Percentiles rank a stretch among this genome's conserved stretches.
These are phyloP conservation scores for Salvia rosmarinus DNA, from an alignment of 257 asterid genomes.

Conservation along the genomic window DNA sequence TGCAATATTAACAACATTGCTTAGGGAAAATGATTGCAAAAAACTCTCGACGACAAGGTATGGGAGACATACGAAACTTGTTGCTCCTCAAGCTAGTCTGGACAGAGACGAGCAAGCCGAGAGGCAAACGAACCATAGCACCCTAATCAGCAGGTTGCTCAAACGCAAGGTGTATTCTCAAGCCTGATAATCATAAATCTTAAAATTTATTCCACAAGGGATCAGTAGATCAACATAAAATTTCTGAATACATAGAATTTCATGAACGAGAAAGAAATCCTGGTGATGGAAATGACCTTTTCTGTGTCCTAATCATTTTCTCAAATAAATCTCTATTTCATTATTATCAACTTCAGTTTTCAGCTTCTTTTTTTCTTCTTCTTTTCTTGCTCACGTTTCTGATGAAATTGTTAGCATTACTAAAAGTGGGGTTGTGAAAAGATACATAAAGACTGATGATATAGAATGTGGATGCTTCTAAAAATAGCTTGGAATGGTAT, in stretches of 20 bases:
- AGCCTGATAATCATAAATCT: conserved; percentile 6
- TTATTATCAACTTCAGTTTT: neutral
- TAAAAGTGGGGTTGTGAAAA: neutral
- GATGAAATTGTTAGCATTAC: conserved; percentile 10
- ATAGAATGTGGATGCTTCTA: conserved; percentile 19
- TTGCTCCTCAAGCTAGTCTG: conserved; percentile 26
- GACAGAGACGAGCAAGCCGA: neutral
- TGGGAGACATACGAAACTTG: conserved; percentile 16
- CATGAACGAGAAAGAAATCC: neutral
- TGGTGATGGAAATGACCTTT: neutral
- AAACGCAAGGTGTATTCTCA: conserved; percentile 25
- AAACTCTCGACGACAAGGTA: neutral
- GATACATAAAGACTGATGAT: conserved; percentile 8
- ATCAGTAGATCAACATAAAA: neutral
- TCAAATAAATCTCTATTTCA: neutral
- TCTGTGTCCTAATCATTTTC: conserved; percentile 2
- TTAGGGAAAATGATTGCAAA: neutral
- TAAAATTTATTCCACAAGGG: conserved; percentile 13
- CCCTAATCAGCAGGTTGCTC: conserved; percentile 29
- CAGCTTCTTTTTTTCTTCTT: neutral
- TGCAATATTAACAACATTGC: conserved; percentile 8
- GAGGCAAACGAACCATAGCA: conserved; percentile 1
- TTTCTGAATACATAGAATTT: conserved; percentile 14
- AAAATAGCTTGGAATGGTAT: conserved; percentile 39
- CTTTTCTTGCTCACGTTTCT: neutral